Evolutionary conservation across 345 rosid genomes (phyloP).

Genomic region (Sisymbrium irio): DNA sequence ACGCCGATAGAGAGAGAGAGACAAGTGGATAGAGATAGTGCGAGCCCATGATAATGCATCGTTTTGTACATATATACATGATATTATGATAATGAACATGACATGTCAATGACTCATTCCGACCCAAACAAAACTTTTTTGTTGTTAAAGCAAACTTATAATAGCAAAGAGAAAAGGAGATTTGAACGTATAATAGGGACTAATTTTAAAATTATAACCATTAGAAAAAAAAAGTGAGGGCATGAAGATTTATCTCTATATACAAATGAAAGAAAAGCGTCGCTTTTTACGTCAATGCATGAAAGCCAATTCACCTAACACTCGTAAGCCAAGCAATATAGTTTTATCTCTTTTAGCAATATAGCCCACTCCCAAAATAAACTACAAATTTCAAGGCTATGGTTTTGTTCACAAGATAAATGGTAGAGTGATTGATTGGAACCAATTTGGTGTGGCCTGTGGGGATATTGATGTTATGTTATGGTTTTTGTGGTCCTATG

Average conservation of each 20-base stretch:
- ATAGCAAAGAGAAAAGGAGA: neutral
- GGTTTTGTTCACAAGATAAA: conserved; percentile 8
- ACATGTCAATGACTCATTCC: conserved; percentile 23
- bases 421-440: conserved; percentile 24
- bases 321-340: neutral
- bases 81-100: conserved; percentile 25
- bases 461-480: conserved; percentile 22
- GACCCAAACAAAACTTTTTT: neutral
- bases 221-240: neutral
- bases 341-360: neutral
- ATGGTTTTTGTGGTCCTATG: conserved; percentile 32
- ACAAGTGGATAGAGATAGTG: conserved; percentile 21
- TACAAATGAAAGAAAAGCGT: neutral
- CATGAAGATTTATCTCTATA: neutral
- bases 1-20: too few relatives aligned
- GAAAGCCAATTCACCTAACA: conserved; percentile 1
- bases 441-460: conserved; percentile 9
- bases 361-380: too few relatives aligned
- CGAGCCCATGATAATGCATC: conserved; percentile 24
- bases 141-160: neutral
- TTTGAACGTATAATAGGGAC: neutral
- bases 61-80: conserved; percentile 6
- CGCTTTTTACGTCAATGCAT: neutral
- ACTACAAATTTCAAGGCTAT: conserved; percentile 10
- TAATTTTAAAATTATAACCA: neutral